Evolutionary conservation across 495 filamentous ascomycete genomes (phyloP).

Genomic region (Bacidia rubella): DNA sequence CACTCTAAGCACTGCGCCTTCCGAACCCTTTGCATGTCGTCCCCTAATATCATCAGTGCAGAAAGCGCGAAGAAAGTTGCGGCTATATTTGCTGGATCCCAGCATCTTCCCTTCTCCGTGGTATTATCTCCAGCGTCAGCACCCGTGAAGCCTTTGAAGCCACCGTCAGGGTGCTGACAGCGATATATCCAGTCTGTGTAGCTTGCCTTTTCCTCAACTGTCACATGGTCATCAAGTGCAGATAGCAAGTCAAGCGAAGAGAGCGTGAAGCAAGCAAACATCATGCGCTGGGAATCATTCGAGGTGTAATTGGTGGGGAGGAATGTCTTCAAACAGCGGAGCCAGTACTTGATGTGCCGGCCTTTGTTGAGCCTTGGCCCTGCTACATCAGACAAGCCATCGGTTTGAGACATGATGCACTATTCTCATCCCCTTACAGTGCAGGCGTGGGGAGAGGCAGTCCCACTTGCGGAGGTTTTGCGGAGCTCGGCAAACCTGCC

Average conservation of each 20-base stretch:
- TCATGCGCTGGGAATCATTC: constrained; percentile 81
- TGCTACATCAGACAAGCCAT: neutral
- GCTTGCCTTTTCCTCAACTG: constrained; percentile 41
- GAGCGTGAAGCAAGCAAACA: constrained; percentile 76
- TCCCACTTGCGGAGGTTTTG: too few species aligned
- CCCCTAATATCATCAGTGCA: constrained; percentile 58
- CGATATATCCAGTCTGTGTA: constrained; percentile 60
- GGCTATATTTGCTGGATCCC: constrained; percentile 73
- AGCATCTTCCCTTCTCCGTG: constrained; percentile 35
- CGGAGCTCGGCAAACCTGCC: too few species aligned
- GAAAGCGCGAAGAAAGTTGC: constrained; percentile 80
- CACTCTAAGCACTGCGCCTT: constrained; percentile 54
- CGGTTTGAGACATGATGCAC: too few species aligned
- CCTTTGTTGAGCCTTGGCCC: constrained; percentile 44
- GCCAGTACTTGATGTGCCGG: constrained; percentile 83
- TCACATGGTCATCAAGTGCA: constrained; percentile 40
- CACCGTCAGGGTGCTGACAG: constrained; percentile 60
- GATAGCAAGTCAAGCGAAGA: constrained; percentile 70
- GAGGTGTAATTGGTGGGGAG: constrained; percentile 70
- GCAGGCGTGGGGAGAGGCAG: too few species aligned
- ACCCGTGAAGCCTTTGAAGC: constrained; percentile 69
- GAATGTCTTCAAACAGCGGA: constrained; percentile 68
- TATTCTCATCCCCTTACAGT: too few species aligned
- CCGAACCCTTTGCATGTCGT: constrained; percentile 55
- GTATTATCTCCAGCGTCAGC: constrained; percentile 40